Conservation (phyloP, 345 rosid genomes). For the Orychophragmus violaceus region DNA sequence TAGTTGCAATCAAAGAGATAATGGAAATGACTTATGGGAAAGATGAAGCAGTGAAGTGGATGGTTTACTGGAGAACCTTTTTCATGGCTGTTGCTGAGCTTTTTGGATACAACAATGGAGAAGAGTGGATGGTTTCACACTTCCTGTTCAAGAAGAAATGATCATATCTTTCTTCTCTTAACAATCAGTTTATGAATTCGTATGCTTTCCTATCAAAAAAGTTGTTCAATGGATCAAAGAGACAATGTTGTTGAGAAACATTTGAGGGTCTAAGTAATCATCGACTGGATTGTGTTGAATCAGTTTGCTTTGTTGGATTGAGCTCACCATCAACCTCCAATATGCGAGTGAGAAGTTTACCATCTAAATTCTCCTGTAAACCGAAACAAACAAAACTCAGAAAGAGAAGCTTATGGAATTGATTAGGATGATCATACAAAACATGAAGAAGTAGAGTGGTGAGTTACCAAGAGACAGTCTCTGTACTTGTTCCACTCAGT, state of each 20-base stretch:
- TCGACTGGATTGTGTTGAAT: constrained; percentile 30
- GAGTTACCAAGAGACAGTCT: constrained; percentile 67
- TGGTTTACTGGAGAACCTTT: constrained; percentile 81
- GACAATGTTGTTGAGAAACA: constrained; percentile 16
- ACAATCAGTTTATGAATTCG: background rate
- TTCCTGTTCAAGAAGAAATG: constrained; percentile 77
- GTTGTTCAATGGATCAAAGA: background rate
- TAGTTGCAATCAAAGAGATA: constrained; percentile 45
- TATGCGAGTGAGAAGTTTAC: constrained; percentile 65
- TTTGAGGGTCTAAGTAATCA: constrained; percentile 6
- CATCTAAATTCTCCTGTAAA: constrained; percentile 65
- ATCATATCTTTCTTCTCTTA: background rate
- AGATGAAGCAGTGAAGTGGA: constrained; percentile 76
- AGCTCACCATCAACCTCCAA: constrained; percentile 49
- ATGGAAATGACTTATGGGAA: constrained; percentile 80
- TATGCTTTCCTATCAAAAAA: background rate
- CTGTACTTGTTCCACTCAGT: constrained; percentile 74
- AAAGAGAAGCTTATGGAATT: background rate
- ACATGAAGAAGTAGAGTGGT: background rate
- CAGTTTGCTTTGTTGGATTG: constrained; percentile 23
- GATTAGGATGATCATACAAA: background rate
- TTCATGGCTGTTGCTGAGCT: constrained; percentile 83
- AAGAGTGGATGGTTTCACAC: constrained; percentile 82
- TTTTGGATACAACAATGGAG: constrained; percentile 75
- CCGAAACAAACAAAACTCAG: background rate